Percentiles rank a stretch among this genome's conserved stretches.
These are phyloP conservation scores for Linnemannia elongata DNA, from an alignment of 192 early-diverging fungal species.

Conservation along the genomic window DNA sequence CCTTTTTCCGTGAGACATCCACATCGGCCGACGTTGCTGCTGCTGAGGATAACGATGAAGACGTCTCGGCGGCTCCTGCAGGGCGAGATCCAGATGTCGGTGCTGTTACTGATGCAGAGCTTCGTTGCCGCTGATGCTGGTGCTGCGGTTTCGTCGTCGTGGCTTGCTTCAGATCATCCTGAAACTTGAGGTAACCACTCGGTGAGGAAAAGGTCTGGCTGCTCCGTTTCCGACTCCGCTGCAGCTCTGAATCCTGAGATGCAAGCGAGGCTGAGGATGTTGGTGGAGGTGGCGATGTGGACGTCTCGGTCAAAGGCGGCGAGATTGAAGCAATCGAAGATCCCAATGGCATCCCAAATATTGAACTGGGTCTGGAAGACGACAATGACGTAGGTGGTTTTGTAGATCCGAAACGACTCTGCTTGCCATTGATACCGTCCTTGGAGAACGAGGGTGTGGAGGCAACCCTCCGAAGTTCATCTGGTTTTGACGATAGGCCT, in stretches of 20 bases:
- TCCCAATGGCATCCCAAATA: slow-evolving; percentile 12
- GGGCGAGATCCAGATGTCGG: background rate
- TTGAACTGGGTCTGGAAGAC: slow-evolving; percentile 8
- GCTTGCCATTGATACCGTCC: slow-evolving; percentile 17
- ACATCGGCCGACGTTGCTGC: background rate
- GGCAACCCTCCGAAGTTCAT: slow-evolving; percentile 39
- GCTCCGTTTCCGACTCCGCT: slow-evolving; percentile 38
- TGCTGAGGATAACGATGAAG: slow-evolving; percentile 1
- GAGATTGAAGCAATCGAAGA: slow-evolving; percentile 52
- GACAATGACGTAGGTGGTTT: slow-evolving; percentile 11
- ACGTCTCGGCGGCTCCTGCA: background rate
- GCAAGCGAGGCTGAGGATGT: slow-evolving; percentile 10
- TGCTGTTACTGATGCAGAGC: slow-evolving; percentile 9
- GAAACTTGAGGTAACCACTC: slow-evolving; percentile 50
- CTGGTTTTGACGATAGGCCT: slow-evolving; percentile 10
- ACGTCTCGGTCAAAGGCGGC: slow-evolving; percentile 45
- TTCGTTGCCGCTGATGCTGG: slow-evolving; percentile 26
- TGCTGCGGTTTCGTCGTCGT: slow-evolving; percentile 8
- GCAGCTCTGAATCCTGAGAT: slow-evolving; percentile 8
- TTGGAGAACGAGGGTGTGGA: slow-evolving; percentile 41
- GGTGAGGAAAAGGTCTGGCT: slow-evolving; percentile 50
- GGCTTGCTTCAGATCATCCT: slow-evolving; percentile 44
- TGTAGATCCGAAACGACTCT: slow-evolving; percentile 15
- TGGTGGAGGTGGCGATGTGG: slow-evolving; percentile 39
- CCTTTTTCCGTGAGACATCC: slow-evolving; percentile 36